Evolutionary conservation across 768 basidiomycete genomes (phyloP).

Genomic region (Crepidotus variabilis): DNA sequence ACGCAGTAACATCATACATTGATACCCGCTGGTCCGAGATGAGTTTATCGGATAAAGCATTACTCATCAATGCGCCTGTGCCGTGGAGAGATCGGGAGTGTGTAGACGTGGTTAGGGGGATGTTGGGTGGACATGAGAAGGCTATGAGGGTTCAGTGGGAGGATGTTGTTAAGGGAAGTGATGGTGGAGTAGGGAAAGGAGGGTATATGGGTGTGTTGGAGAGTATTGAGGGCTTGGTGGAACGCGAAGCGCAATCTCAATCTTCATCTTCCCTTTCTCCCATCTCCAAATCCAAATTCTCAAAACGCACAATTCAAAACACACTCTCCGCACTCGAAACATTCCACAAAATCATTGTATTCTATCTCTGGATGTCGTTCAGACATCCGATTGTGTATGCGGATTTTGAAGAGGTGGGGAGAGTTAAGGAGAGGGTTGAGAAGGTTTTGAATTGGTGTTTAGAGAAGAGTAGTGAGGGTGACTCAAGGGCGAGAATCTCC

Average conservation of each 20-base stretch:
- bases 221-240: neutral
- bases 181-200: constrained; percentile 21
- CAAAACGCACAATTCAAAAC: neutral
- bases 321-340: constrained; percentile 50
- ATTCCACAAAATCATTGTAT: constrained; percentile 69
- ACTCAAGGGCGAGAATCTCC: no score
- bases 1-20: constrained; percentile 36
- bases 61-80: constrained; percentile 50
- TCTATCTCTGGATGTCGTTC: constrained; percentile 84
- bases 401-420: constrained; percentile 44
- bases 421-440: constrained; percentile 63
- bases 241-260: no score
- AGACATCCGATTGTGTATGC: constrained; percentile 67
- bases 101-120: constrained; percentile 28
- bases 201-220: neutral
- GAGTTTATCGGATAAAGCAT: constrained; percentile 34
- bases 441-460: constrained; percentile 54
- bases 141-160: constrained; percentile 40
- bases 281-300: no score
- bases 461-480: neutral
- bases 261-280: no score
- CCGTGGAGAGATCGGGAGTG: constrained; percentile 42
- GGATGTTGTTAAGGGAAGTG: constrained; percentile 28
- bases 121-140: constrained; percentile 40
- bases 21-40: constrained; percentile 31